phyloP scores from a whole-genome alignment of 352 stramenopile genomes.

The Phytophthora sansomeana region DNA sequence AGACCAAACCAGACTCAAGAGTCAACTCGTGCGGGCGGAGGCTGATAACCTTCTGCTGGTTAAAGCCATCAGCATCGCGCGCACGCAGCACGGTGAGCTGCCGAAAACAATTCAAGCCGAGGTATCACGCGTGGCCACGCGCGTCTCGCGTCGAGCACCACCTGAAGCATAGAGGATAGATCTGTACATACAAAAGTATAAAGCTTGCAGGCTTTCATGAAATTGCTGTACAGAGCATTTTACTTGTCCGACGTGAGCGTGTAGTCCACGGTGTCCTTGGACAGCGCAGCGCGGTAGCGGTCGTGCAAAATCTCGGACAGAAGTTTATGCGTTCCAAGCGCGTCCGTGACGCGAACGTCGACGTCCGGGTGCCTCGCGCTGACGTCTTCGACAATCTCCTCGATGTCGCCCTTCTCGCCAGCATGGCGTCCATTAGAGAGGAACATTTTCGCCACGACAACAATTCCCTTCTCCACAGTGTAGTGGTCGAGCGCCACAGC shows the following conservation, averaged over 20 bases:
- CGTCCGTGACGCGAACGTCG: constrained; percentile 68
- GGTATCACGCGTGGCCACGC: constrained; percentile 62
- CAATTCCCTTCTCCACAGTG: constrained; percentile 59
- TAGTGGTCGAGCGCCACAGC: constrained; percentile 70
- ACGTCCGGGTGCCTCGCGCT: constrained; percentile 51
- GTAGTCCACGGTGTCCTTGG: constrained; percentile 35
- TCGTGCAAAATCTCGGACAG: constrained; percentile 74
- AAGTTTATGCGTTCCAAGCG: constrained; percentile 68
- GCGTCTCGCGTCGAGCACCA: constrained; percentile 39
- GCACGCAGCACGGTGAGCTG: constrained; percentile 60
- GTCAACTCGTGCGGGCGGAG: constrained; percentile 67
- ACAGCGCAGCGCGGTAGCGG: constrained; percentile 55
- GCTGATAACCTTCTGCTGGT: constrained; percentile 72
- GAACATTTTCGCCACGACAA: constrained; percentile 82
- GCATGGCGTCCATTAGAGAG: constrained; percentile 79
- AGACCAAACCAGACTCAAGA: constrained; percentile 60
- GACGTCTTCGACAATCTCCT: constrained; percentile 69
- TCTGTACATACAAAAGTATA: not conserved
- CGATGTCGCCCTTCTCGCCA: constrained; percentile 79
- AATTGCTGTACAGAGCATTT: constrained; percentile 8
- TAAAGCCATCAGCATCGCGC: constrained; percentile 66
- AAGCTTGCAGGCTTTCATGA: not conserved
- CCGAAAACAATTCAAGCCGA: constrained; percentile 59
- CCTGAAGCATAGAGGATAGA: constrained; percentile 32
- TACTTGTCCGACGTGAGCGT: constrained; percentile 27